A percentile compares a stretch with the other conserved stretches of the same genome.
Evolutionary conservation across 352 stramenopile genomes (phyloP).

Genomic region (Peronosclerospora sorghi): DNA sequence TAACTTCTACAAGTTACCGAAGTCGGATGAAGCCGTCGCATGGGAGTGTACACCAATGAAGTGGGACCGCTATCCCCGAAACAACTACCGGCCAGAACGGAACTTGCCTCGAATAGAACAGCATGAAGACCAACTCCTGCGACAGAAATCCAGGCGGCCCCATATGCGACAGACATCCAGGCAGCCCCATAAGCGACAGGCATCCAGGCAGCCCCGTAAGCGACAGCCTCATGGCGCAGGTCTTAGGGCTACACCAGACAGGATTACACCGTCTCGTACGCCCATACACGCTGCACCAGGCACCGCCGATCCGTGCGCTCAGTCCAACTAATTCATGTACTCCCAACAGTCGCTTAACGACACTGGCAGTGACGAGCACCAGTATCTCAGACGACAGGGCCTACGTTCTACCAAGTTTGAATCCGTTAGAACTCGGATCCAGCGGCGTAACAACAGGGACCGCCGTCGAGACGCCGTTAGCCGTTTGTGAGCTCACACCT

Average conservation of each 20-base stretch:
- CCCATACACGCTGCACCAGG: slow-evolving; percentile 11
- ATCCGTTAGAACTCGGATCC: slow-evolving; percentile 13
- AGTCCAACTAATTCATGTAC: slow-evolving; percentile 3
- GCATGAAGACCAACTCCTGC: not conserved
- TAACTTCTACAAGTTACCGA: not conserved
- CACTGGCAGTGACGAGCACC: not conserved
- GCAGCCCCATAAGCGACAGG: slow-evolving; percentile 23
- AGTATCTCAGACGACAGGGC: not conserved
- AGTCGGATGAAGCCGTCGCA: not conserved
- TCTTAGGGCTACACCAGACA: slow-evolving; percentile 55
- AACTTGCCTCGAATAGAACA: slow-evolving; percentile 1
- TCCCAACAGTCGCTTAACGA: slow-evolving; percentile 3
- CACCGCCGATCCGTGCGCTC: not conserved
- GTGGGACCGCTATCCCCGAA: not conserved
- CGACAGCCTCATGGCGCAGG: slow-evolving; percentile 49
- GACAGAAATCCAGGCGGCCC: slow-evolving; percentile 1
- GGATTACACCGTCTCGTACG: slow-evolving; percentile 54
- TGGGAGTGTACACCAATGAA: not conserved
- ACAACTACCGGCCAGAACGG: not conserved
- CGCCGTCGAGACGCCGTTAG: not conserved
- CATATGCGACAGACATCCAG: slow-evolving; percentile 3
- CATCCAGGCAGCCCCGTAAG: slow-evolving; percentile 7
- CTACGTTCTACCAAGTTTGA: slow-evolving; percentile 23
- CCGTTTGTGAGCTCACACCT: slow-evolving; percentile 26
- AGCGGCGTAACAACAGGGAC: not conserved